Base-by-base conservation (phyloP, 2,329 filamentous ascomycete species). In the Pseudogymnoascus pannorum region DNA sequence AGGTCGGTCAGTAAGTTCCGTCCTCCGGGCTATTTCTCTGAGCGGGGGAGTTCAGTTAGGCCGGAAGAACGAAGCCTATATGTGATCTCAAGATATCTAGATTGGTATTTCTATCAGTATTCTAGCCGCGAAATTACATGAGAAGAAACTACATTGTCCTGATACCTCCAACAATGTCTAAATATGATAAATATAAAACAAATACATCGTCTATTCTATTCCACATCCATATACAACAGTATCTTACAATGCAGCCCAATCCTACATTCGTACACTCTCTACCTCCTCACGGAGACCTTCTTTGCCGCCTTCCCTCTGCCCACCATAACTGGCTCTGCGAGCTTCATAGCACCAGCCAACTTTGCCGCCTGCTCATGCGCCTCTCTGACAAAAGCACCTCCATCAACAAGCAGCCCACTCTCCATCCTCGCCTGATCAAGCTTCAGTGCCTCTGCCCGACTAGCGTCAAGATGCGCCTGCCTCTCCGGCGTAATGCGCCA, bases 401-500 rank as follows among this genome's bases (percentile, higher is more conserved):
- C 86, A 68, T 86, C 76, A n/a, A 92, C 73, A 57, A 89, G 66
- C 62, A 72, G 71, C 16, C 85, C 85, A 14, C 79, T 75, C 59
- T 84, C 74, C 61, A 75, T 74, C 69, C 76, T 82, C 68, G 76
- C 64, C 64, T 81, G 74, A 67, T 93, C 88, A 26, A 79, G 73
- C 62, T 80, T 68, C 58, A 80, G 72, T 20, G 77, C 71, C 70
- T 80, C 72, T 63, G 78, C 72, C 59, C 91, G 82, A 63, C 79
- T 76, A 42, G 78, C 79, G n/a, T 84, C 81, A 58, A 97, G 77
- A 74, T 88, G 80, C 69, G 77, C 72, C 71, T 80, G 82, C 65
- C 91, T 81, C 75, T 89, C 79, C 54, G 83, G 76, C 1, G 88
- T 92, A 80, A 99, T 76, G 63, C 82, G 83, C 94, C 94, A 99